phyloP scores from a whole-genome alignment of 441 rosid species.

The Eruca vesicaria region DNA sequence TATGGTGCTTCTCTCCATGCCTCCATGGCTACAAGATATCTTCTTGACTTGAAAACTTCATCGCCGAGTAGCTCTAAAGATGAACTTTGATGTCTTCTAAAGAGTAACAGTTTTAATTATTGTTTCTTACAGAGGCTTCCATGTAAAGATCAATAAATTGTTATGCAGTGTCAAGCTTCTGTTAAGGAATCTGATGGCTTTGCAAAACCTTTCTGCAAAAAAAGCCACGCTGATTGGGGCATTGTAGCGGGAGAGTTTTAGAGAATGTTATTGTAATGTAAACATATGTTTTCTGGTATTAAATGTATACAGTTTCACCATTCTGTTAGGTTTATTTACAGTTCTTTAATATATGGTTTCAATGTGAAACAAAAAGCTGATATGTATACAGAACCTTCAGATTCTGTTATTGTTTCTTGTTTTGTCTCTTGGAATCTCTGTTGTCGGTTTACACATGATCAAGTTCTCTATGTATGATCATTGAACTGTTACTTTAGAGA shows the following conservation, averaged over 20 bases:
- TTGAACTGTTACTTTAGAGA: conserved; percentile 38
- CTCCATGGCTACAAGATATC: conserved; percentile 66
- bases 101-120: background rate
- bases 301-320: background rate
- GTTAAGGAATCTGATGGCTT: background rate
- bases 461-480: conserved; percentile 48
- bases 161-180: conserved; percentile 4
- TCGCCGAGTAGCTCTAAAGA: conserved; percentile 37
- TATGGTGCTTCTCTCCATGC: conserved; percentile 94
- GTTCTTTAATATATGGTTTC: background rate
- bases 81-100: conserved; percentile 48
- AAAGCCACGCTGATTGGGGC: background rate
- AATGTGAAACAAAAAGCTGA: conserved; percentile 8
- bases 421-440: conserved; percentile 56
- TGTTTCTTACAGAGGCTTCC: conserved; percentile 16
- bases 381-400: too few species aligned
- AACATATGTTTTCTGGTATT: background rate
- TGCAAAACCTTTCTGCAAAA: background rate
- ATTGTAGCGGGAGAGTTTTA: background rate
- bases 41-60: conserved; percentile 40
- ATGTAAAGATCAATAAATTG: conserved; percentile 31
- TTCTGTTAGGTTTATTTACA: background rate
- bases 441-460: conserved; percentile 52
- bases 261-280: background rate
- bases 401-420: conserved; percentile 52